phyloP scores from a whole-genome alignment of 805 yeast species.

The Wickerhamomyces chaumierensis region DNA sequence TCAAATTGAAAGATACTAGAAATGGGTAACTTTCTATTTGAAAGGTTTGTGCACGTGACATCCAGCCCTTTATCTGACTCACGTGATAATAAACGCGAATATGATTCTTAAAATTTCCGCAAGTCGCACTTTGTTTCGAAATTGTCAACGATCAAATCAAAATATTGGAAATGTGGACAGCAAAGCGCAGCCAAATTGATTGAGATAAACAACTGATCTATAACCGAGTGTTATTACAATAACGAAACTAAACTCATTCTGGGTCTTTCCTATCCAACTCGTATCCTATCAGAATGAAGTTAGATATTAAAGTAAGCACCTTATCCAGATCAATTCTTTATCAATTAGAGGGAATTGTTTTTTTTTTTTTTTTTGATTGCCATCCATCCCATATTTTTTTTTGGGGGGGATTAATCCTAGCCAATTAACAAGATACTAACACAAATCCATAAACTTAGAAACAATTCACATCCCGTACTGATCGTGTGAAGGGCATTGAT shows the following conservation, averaged over 20 bases:
- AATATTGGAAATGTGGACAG: neutral
- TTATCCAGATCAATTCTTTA: neutral
- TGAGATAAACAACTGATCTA: too few relatives aligned
- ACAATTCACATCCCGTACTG: conserved; percentile 83
- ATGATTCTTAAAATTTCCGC: too few relatives aligned
- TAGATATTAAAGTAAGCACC: conserved; percentile 18
- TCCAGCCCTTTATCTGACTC: too few relatives aligned
- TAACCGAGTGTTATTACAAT: too few relatives aligned
- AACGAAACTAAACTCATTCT: neutral
- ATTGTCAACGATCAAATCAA: neutral
- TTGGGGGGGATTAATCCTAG: neutral
- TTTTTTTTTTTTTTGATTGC: too few relatives aligned
- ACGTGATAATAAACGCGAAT: too few relatives aligned
- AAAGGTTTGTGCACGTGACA: too few relatives aligned
- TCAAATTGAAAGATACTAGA: too few relatives aligned
- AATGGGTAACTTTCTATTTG: too few relatives aligned
- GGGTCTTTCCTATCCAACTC: neutral
- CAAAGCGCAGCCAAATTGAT: too few relatives aligned
- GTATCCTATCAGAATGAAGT: conserved; percentile 9
- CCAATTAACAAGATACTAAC: neutral
- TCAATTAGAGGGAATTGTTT: neutral
- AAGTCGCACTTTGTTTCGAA: neutral
- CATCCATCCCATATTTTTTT: too few relatives aligned
- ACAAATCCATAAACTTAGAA: conserved; percentile 35
- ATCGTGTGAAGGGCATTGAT: conserved; percentile 95